Base-by-base conservation (phyloP, 352 stramenopile genomes). In the Pythium monospermum region DNA sequence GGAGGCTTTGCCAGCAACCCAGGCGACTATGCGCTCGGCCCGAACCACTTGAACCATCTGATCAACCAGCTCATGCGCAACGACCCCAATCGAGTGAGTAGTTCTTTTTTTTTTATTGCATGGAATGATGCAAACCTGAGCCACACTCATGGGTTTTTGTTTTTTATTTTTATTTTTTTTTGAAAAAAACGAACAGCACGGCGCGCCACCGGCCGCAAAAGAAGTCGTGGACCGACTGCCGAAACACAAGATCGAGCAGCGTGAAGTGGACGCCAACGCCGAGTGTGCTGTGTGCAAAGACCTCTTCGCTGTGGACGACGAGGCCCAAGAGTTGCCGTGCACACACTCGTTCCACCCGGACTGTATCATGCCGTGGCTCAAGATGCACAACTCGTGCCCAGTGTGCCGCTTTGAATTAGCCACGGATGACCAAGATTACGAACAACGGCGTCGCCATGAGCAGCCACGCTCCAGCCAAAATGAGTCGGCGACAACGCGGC, bases 51-150 rank as follows among this genome's bases (percentile, higher is more conserved):
- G 15, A 61, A 40, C 33, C 90, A 67, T 39, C 68, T 94, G 22
- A 92, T 94, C 47, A 92, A 92, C 54, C 83, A 94, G 51, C 73
- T 94, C 18, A 94, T 94, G 83, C 81, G 91, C 46, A 91, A 92
- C 59, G 83, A 94, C 28, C 68, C 81, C 7, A 94, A 91, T 53
- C 68, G 83, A 59, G 83, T 92, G n/a, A 8, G 12, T 49, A 16
- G 46, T 27, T 53, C 25, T 22, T 23, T n/a, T 13, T 25, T 4
- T 19, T 12, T 43, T 26, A 16, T 53, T 64, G 37, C 19, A 40
- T 52, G 18, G 10, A 8, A 57, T n/a, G n/a, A n/a, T n/a, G n/a
- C n/a, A n/a, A n/a, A n/a, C n/a, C n/a, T n/a, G n/a, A n/a, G n/a
- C n/a, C n/a, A n/a, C n/a, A n/a, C n/a, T n/a, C n/a, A n/a, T n/a